Evolutionary conservation across 306 rosid species (phyloP), one percentile per base, ranked within the genome.

Genomic region (Castanea mollissima): DNA sequence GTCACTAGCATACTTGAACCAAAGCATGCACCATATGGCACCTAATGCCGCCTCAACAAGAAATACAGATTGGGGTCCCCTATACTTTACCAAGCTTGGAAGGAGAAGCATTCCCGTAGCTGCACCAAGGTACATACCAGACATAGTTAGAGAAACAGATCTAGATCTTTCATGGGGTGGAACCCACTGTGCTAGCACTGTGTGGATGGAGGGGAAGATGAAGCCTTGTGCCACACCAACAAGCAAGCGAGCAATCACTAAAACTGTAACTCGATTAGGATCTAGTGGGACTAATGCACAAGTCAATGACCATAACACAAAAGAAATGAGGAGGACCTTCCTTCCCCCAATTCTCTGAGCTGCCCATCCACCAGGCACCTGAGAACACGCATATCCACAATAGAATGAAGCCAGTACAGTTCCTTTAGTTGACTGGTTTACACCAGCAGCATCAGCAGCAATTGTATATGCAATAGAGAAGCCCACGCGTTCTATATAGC

Each of bases 121-220:
- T 0, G 99, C 99, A 41, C 99, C 99, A 0, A 95, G 84, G 77
- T 95, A 93, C 99, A 95, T 95, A 6, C 99, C 99, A 11, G 97
- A 91, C 25, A 98, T 95, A 0, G 98, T 93, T 14, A 93, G 91
- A 49, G 99, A 95, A 86, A 95, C 98, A 8, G 98, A 95, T 85
- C 99, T 81, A 73, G 98, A 95, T 82, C 98, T 83, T 73, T 95
- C 99, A 68, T 95, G 98, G 16, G 98, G 98, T 14, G 98, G 99
- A 67, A 95, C 99, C 99, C 99, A 95, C 78, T 91, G 99, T 0
- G 99, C 99, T 6, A 95, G 86, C 81, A 95, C 99, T 0, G 99
- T 93, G 85, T 95, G 98, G 54, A 95, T 93, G 5, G 99, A 95
- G 68, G 98, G 99, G 78, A 95, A 95, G 55, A 95, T 95, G 56